Evolutionary conservation across 2,329 filamentous ascomycete species (phyloP).

Genomic region (Grosmannia penicillata): DNA sequence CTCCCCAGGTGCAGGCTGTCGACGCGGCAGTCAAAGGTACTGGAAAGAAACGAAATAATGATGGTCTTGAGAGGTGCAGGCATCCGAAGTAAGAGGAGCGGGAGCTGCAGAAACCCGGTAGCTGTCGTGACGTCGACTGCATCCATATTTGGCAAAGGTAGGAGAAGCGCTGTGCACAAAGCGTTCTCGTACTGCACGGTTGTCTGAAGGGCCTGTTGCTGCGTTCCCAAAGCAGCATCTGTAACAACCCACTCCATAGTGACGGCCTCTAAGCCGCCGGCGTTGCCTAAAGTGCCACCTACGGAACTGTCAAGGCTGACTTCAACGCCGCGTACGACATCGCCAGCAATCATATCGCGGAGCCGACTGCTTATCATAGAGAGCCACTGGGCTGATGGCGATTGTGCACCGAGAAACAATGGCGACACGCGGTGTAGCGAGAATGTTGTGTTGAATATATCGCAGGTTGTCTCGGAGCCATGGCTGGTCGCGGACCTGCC

Average conservation of each 20-base stretch:
- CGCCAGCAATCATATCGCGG: constrained; percentile 39
- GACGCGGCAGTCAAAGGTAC: constrained; percentile 41
- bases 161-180: constrained; percentile 32
- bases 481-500: neutral
- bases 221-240: constrained; percentile 13
- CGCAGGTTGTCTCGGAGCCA: constrained; percentile 14
- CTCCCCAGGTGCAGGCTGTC: constrained; percentile 34
- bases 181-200: constrained; percentile 38
- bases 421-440: constrained; percentile 41
- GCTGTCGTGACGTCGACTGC: constrained; percentile 4
- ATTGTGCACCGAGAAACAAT: constrained; percentile 28
- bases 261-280: constrained; percentile 30
- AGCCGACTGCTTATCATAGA: constrained; percentile 29
- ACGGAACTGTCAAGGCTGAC: constrained; percentile 25
- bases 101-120: constrained; percentile 28
- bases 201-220: constrained; percentile 24
- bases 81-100: constrained; percentile 40
- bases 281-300: constrained; percentile 18
- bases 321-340: constrained; percentile 45
- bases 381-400: constrained; percentile 24
- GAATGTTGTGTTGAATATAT: constrained; percentile 42
- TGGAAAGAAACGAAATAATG: constrained; percentile 34
- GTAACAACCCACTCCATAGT: constrained; percentile 29
- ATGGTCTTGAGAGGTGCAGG: constrained; percentile 34
- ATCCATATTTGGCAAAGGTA: constrained; percentile 19